Base-by-base conservation (phyloP, 73 alveolate species). In the Symbiodinium pilosum region DNA sequence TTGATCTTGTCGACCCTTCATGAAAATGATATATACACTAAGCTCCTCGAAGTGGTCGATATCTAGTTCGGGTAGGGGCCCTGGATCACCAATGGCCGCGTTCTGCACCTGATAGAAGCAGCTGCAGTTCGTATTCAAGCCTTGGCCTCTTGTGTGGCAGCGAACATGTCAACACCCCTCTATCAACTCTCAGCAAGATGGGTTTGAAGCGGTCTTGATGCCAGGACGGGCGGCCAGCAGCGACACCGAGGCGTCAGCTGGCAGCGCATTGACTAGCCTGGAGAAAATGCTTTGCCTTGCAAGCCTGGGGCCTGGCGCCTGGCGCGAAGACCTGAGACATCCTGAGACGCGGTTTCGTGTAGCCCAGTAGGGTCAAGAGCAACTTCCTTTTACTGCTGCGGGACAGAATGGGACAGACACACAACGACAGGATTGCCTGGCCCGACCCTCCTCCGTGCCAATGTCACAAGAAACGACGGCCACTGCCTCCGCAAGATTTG, bases 61-160 rank as follows among this genome's bases (percentile, higher is more conserved):
- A 26, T 91, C 97, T 88, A 91, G 51, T 41, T 42, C 47, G 26
- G 83, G 88, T 18, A 91, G 44, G 56, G 73, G 32, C 26, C 81
- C 97, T 4, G 97, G 97, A 34, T 91, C 97, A 5, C 97, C 97
- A 34, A 91, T 91, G 88, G 97, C 97, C 2, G 97, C 97, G 30
- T 91, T 91, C 51, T 91, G 97, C 97, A 91, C 97, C 97, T 68
- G n/a, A n/a, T n/a, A n/a, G n/a, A n/a, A n/a, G n/a, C n/a, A n/a
- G n/a, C n/a, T n/a, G 30, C 12, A 52, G 71, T 16, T 52, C 71
- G 30, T 52, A 21, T 21, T 16, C 12, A 16, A 21, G 30, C 21
- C 30, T 21, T 16, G 21, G 71, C 21, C 21, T 52, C 71, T 16
- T 52, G 30, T 16, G 71, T 21, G 21, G 71, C 71, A 52, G 71